These are phyloP conservation scores for Annulohypoxylon moriforme DNA, from an alignment of 495 filamentous ascomycete species.

Conservation along the genomic window DNA sequence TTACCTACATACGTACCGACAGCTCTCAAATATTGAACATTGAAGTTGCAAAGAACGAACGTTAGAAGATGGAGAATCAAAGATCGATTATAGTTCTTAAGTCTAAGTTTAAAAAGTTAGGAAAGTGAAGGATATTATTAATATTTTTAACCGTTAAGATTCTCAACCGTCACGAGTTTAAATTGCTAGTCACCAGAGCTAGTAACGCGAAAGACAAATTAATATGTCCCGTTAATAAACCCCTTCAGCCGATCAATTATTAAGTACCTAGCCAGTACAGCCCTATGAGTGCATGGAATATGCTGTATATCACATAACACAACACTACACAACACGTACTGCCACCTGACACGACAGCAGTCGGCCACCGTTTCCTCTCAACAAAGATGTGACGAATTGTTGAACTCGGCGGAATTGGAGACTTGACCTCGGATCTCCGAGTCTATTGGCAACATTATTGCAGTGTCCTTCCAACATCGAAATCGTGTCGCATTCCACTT, in stretches of 20 bases:
- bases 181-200: conserved; percentile 19
- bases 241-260: conserved; percentile 21
- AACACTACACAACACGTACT: not conserved
- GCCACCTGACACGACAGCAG: conserved; percentile 3
- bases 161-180: conserved; percentile 16
- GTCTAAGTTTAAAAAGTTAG: not conserved
- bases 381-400: conserved; percentile 26
- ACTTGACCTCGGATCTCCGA: conserved; percentile 36
- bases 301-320: not conserved
- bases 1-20: no score
- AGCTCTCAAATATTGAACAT: no score
- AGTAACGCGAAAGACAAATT: conserved; percentile 25
- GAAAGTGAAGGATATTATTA: not conserved
- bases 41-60: not conserved
- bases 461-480: not conserved
- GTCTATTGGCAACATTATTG: not conserved
- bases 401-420: conserved; percentile 20
- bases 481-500: conserved; percentile 23
- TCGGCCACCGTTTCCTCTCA: conserved; percentile 16
- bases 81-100: not conserved
- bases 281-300: conserved; percentile 17
- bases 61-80: not conserved
- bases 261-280: conserved; percentile 4
- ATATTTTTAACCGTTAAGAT: conserved; percentile 6
- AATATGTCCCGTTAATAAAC: conserved; percentile 31